Conservation (phyloP, 73 alveolate species). For the Vitrella brassicaformis region DNA sequence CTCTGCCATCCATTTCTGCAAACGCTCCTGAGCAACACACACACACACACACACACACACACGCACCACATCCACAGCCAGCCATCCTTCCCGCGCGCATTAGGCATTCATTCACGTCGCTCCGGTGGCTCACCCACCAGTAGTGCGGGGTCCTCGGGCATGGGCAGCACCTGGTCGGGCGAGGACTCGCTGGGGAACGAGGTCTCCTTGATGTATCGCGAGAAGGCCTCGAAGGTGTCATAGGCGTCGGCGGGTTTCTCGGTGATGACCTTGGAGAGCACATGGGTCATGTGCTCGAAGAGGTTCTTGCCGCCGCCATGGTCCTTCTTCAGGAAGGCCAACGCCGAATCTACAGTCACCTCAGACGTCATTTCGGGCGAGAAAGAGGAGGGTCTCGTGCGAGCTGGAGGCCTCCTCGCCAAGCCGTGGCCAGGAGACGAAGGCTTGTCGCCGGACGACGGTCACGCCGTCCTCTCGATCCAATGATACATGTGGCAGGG, state of each 20-base stretch:
- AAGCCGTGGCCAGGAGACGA: too few relatives aligned
- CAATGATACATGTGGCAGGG: too few relatives aligned
- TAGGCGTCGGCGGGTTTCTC: slow-evolving; percentile 48
- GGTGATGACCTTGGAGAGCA: slow-evolving; percentile 40
- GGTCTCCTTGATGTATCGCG: slow-evolving; percentile 44
- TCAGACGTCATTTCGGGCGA: too few relatives aligned
- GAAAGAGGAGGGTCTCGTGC: too few relatives aligned
- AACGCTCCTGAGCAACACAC: neutral
- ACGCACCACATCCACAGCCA: too few relatives aligned
- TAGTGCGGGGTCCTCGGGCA: neutral
- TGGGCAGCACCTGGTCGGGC: neutral
- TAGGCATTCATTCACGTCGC: too few relatives aligned
- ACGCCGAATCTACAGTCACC: too few relatives aligned
- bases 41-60: too few relatives aligned
- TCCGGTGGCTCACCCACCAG: neutral
- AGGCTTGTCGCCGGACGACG: too few relatives aligned
- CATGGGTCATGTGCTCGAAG: slow-evolving; percentile 43
- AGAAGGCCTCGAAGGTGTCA: slow-evolving; percentile 51
- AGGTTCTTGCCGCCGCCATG: slow-evolving; percentile 7
- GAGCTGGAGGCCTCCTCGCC: too few relatives aligned
- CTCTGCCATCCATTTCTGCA: neutral
- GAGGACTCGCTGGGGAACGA: slow-evolving; percentile 20
- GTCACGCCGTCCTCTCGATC: too few relatives aligned
- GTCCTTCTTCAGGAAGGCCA: neutral
- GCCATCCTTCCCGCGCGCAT: too few relatives aligned